These are phyloP conservation scores for Perkinsus chesapeaki DNA, from an alignment of 169 alveolate species.

Conservation along the genomic window DNA sequence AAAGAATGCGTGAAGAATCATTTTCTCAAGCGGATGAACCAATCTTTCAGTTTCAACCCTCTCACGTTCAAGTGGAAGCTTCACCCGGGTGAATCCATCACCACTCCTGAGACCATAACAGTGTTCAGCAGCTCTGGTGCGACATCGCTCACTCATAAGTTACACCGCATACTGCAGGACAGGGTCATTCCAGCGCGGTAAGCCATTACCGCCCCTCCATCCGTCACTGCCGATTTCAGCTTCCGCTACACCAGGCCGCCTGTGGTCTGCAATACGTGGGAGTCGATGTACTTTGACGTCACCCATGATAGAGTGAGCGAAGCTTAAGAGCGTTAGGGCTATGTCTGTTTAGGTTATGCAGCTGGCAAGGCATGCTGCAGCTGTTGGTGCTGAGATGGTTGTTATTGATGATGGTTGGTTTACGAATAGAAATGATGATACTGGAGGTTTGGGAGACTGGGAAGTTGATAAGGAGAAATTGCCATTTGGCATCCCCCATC, in stretches of 20 bases:
- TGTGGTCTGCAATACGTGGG: neutral
- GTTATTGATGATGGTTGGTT: neutral
- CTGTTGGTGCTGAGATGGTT: neutral
- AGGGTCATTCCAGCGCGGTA: neutral
- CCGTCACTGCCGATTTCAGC: too few species aligned
- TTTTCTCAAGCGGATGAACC: too few species aligned
- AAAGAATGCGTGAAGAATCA: too few species aligned
- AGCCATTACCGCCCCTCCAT: too few species aligned
- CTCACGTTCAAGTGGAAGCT: neutral
- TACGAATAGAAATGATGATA: neutral
- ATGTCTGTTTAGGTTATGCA: neutral
- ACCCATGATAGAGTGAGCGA: neutral
- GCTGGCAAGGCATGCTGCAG: neutral
- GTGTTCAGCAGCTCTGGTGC: neutral
- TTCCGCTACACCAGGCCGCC: neutral
- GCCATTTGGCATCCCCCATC: neutral
- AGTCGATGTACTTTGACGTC: neutral
- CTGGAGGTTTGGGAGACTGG: neutral
- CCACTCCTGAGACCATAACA: neutral
- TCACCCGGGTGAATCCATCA: neutral
- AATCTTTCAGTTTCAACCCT: neutral
- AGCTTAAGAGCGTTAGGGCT: neutral
- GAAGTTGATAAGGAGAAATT: neutral
- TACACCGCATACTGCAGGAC: neutral
- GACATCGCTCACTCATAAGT: neutral